Evolutionary conservation across 2,329 filamentous ascomycete genomes (phyloP), one percentile per base, ranked within the genome.

Genomic region (Claviceps cyperi): DNA sequence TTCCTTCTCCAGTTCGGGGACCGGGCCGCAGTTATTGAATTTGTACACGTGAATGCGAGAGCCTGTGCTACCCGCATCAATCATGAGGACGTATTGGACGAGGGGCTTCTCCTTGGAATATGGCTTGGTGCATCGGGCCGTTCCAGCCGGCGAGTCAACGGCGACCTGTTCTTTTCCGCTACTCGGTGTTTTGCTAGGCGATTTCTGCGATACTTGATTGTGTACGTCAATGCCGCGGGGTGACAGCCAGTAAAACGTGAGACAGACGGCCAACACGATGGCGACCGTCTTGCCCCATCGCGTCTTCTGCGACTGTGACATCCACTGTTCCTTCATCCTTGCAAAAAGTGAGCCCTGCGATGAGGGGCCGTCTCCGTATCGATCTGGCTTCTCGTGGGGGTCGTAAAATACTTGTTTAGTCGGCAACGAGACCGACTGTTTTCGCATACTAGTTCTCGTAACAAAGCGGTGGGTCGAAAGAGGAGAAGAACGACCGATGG

Each of bases 1-100:
- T 65, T 98, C 92, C 62, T 81, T 74, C 70, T 98, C 92, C 47
- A 98, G 78, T 69, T 96, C 90, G 24, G 92, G 92, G n/a, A 90
- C 90, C 7, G 87, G 71, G 13, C 90, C 92, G 71, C 91, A 98
- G 73, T 97, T 97, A 76, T 97, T 97, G 79, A 97, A 98, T 64
- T 89, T 86, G 76, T 96, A 98, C 52, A 97, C 89, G 72, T 98
- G 94, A 64, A 98, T 96, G 59, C 92, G 85, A 53, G 92, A 97
- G 53, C 92, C 92, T 50, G 92, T 97, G 73, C 90, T 97, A 59
- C 92, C 92, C 46, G 92, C 92, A 68, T 98, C 92, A 62, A 98
- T 87, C 92, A 98, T 98, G 62, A 97, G 78, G 54, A 92, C 94
- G 71, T 97, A 98, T 65, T 98, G 92, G 54, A 96, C 83, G 57